Conservation (phyloP, 2,329 filamentous ascomycete genomes). For the Emmonsiellopsis sp. region DNA sequence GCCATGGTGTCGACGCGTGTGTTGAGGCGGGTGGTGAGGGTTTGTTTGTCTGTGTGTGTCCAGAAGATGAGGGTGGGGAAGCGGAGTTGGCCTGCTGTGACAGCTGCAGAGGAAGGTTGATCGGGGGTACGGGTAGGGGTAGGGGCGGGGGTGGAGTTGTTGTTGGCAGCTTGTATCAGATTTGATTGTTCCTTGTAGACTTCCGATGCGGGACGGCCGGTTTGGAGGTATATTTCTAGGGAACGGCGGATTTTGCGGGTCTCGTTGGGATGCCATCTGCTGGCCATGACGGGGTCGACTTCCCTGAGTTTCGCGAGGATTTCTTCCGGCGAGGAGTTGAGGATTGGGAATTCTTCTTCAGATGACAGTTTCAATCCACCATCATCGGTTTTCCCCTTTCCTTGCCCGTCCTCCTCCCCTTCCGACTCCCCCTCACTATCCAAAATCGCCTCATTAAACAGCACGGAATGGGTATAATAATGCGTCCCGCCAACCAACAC, state of each 20-base stretch:
- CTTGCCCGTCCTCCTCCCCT: conserved; percentile 16
- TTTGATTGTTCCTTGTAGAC: conserved; percentile 70
- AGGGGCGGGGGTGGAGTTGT: not conserved
- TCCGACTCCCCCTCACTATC: conserved; percentile 20
- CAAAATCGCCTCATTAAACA: conserved; percentile 67
- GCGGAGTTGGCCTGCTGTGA: conserved; percentile 29
- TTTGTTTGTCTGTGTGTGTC: conserved; percentile 66
- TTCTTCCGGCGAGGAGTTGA: conserved; percentile 60
- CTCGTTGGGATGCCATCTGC: conserved; percentile 90
- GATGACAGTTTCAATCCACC: no score
- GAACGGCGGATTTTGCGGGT: conserved; percentile 81
- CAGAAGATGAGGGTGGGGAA: conserved; percentile 68
- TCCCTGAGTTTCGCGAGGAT: conserved; percentile 65
- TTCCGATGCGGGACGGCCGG: conserved; percentile 71
- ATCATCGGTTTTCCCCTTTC: not conserved
- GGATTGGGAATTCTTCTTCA: conserved; percentile 53
- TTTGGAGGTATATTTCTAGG: conserved; percentile 79
- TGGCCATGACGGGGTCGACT: conserved; percentile 83
- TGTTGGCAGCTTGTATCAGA: conserved; percentile 11
- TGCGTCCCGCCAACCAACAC: conserved; percentile 92
- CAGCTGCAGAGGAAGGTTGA: conserved; percentile 2
- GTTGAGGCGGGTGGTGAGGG: conserved; percentile 63
- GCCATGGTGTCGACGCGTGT: conserved; percentile 79
- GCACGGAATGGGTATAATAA: conserved; percentile 83
- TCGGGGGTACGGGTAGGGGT: not conserved